Percentiles rank a stretch among this genome's conserved stretches.
These are phyloP conservation scores for Scopulariopsis brevicaulis DNA, from an alignment of 2,329 filamentous ascomycete genomes.

Conservation along the genomic window DNA sequence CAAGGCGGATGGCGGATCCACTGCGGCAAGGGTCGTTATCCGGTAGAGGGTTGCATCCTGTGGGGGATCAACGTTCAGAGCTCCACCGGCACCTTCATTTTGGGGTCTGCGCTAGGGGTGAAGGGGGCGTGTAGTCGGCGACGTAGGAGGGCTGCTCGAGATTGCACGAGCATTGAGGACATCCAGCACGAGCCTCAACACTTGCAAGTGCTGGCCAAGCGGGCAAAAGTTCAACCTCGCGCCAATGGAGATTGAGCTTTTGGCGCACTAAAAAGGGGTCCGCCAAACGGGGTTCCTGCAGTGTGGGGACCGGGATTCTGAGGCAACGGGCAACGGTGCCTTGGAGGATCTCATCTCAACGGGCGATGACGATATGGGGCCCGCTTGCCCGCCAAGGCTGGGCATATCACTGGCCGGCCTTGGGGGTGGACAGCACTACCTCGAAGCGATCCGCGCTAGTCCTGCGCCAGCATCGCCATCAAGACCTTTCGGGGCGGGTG, in stretches of 20 bases:
- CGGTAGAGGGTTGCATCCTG: conserved; percentile 2
- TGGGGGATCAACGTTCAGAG: conserved; percentile 2
- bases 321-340: neutral
- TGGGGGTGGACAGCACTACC: neutral
- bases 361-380: neutral
- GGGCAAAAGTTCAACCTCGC: neutral
- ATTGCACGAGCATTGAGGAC: neutral
- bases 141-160: neutral
- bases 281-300: neutral
- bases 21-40: neutral
- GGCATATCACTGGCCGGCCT: neutral
- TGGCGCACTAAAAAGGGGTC: neutral
- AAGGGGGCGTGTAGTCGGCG: neutral
- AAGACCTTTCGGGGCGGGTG: neutral
- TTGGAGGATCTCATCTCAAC: neutral
- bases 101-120: neutral
- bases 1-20: neutral
- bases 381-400: neutral
- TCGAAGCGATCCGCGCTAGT: neutral
- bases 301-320: neutral
- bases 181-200: too few relatives aligned
- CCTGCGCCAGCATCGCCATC: neutral
- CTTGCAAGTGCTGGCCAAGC: too few relatives aligned
- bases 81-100: conserved; percentile 4
- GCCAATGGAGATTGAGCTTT: neutral